phyloP scores from a whole-genome alignment of 2,329 filamentous ascomycete species.

The Nigrograna mackinnonii region DNA sequence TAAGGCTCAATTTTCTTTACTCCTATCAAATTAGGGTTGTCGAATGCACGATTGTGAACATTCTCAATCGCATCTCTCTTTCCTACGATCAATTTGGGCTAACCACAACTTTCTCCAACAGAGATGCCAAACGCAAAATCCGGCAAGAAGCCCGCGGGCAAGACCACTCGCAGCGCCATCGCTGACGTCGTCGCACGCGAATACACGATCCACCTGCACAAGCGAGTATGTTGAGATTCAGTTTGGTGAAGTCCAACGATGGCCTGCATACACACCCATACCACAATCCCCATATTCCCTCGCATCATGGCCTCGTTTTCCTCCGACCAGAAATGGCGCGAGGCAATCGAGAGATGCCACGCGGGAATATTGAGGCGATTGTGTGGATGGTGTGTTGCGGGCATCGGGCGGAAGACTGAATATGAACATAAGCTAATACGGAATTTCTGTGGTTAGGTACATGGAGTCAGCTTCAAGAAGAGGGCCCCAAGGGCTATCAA shows the following conservation, averaged over 20 bases:
- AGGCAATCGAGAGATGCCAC: background rate
- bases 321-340: no score
- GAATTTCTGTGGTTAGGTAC: constrained; percentile 66
- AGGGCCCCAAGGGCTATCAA: constrained; percentile 97
- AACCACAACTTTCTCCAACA: constrained; percentile 7
- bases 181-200: constrained; percentile 98
- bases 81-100: background rate
- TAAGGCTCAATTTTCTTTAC: constrained; percentile 9
- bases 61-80: background rate
- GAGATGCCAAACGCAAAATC: constrained; percentile 49
- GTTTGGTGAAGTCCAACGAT: constrained; percentile 73
- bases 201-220: constrained; percentile 99
- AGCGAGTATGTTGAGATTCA: constrained; percentile 81
- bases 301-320: no score
- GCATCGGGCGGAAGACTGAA: constrained; percentile 71
- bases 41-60: background rate
- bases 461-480: constrained; percentile 99
- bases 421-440: constrained; percentile 48
- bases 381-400: constrained; percentile 12
- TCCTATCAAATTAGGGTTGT: background rate
- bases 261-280: constrained; percentile 42
- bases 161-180: constrained; percentile 85
- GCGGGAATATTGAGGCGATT: background rate
- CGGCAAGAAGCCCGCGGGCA: constrained; percentile 66
- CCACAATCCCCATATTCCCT: background rate